A percentile compares a stretch with the other conserved stretches of the same genome.
Evolutionary conservation across 257 asterid species (phyloP).

Genomic region (Forsythia suspensa): DNA sequence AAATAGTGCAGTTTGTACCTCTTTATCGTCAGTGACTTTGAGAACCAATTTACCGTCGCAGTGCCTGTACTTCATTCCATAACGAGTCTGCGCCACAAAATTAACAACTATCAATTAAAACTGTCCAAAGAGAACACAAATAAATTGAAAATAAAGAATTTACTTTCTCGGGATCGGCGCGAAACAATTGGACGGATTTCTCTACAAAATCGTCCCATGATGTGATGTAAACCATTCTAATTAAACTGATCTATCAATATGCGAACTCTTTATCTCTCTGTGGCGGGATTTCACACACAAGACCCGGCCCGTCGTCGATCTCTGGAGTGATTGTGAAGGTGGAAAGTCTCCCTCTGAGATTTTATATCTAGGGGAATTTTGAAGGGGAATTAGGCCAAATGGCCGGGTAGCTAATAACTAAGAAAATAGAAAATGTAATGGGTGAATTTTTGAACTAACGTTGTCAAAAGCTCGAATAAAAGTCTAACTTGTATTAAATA

Average conservation of each 20-base stretch:
- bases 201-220: conserved; percentile 87
- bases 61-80: conserved; percentile 80
- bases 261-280: not conserved
- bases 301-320: not conserved
- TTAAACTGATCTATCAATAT: not conserved
- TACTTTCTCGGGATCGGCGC: conserved; percentile 75
- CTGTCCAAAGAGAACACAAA: not conserved
- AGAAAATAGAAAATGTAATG: no score
- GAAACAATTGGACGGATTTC: conserved; percentile 65
- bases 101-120: conserved; percentile 7
- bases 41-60: conserved; percentile 90
- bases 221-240: conserved; percentile 65
- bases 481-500: no score
- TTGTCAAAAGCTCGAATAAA: no score
- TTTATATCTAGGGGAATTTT: no score
- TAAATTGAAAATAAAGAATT: not conserved
- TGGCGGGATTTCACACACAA: not conserved
- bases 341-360: not conserved
- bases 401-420: no score
- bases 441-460: no score
- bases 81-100: conserved; percentile 62
- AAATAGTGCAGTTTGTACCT: conserved; percentile 36
- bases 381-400: no score
- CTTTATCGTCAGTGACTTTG: conserved; percentile 85
- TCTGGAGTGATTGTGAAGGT: not conserved